Conservation (phyloP, 164 flowering plant genomes). For the Liriodendron chinense region DNA sequence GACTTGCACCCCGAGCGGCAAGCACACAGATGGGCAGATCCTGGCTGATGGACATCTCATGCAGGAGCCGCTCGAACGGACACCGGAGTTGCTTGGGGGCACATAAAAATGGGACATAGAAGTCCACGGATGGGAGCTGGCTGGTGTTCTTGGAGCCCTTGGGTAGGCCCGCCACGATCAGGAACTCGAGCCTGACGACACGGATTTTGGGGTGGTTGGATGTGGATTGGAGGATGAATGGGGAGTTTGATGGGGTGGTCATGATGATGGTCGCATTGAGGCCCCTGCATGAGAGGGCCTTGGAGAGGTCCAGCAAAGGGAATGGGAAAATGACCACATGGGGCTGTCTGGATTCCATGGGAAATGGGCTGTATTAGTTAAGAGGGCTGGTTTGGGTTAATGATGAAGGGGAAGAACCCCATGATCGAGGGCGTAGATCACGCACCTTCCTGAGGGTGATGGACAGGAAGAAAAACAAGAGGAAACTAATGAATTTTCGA, state of each 20-base stretch:
- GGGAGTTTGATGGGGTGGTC: slow-evolving; percentile 36
- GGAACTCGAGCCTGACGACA: slow-evolving; percentile 27
- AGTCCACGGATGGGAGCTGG: slow-evolving; percentile 27
- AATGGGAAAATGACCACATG: slow-evolving; percentile 35
- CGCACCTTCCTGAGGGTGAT: no score
- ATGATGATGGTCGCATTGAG: slow-evolving; percentile 29
- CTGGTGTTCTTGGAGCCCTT: slow-evolving; percentile 32
- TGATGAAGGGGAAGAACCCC: no score
- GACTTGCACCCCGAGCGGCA: slow-evolving; percentile 11
- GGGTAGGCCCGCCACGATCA: slow-evolving; percentile 17
- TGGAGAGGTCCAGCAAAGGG: slow-evolving; percentile 33
- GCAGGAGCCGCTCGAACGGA: slow-evolving; percentile 21
- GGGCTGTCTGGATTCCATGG: neutral
- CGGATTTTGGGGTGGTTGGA: slow-evolving; percentile 14
- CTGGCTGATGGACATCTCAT: slow-evolving; percentile 12
- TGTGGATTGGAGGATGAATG: slow-evolving; percentile 3
- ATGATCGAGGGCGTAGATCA: no score
- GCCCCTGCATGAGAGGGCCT: slow-evolving; percentile 17
- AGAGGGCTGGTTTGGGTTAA: no score
- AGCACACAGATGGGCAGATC: slow-evolving; percentile 32
- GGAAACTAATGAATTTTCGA: no score
- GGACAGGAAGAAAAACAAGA: no score
- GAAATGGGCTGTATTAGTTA: neutral
- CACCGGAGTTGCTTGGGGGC: slow-evolving; percentile 23
- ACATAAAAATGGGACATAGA: slow-evolving; percentile 9